A percentile compares a stretch with the other conserved stretches of the same genome.
Evolutionary conservation across 2,329 filamentous ascomycete species (phyloP).

Genomic region (Venturia carpophila): DNA sequence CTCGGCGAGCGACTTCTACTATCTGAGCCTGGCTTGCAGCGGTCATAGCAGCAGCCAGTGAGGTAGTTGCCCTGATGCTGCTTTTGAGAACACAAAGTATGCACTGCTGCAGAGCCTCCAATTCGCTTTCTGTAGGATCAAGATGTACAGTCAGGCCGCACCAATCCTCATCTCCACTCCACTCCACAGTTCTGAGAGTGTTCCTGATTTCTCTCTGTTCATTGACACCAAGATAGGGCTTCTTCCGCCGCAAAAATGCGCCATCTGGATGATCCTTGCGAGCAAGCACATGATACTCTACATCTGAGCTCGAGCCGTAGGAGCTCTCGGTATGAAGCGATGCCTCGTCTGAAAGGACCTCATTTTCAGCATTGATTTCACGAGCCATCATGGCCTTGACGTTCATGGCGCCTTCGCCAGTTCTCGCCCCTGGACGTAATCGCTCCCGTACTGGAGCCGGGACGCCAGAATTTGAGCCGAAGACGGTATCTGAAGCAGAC

Average conservation of each 20-base stretch:
- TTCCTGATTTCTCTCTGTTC: not conserved
- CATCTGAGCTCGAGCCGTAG: not conserved
- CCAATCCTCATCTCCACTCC: conserved; percentile 6
- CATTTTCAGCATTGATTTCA: not conserved
- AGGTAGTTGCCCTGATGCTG: not conserved
- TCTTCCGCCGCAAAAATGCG: conserved; percentile 3
- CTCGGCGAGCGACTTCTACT: not conserved
- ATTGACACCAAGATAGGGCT: conserved; percentile 13
- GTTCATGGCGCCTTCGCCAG: not conserved
- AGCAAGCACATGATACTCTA: not conserved
- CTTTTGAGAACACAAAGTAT: not conserved
- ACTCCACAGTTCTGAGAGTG: not conserved
- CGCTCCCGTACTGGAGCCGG: not conserved
- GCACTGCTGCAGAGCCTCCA: not conserved
- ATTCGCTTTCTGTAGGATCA: not conserved
- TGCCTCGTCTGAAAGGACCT: not conserved
- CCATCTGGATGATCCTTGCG: conserved; percentile 5
- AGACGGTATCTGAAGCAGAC: not conserved
- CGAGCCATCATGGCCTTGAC: not conserved
- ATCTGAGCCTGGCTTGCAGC: not conserved
- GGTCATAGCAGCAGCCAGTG: not conserved
- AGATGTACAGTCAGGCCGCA: not conserved
- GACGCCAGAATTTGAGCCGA: not conserved
- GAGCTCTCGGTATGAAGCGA: not conserved
- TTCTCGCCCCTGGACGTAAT: not conserved